Conservation (phyloP, 2,329 filamentous ascomycete genomes). For the Curvularia sp. region DNA sequence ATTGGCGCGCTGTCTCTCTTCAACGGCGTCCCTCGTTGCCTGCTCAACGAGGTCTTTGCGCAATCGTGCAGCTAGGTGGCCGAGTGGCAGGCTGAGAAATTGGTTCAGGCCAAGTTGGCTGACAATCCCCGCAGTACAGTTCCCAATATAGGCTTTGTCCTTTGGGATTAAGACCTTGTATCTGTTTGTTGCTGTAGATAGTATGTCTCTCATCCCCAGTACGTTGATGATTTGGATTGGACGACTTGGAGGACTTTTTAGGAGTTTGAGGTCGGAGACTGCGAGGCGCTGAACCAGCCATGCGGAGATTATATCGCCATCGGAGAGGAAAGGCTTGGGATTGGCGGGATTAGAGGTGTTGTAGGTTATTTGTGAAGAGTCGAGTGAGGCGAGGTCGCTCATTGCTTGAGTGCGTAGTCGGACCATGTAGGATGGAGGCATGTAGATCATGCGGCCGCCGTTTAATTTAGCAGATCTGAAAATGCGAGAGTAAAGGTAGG, state of each 20-base stretch:
- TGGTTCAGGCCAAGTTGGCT: slow-evolving; percentile 21
- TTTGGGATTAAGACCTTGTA: slow-evolving; percentile 21
- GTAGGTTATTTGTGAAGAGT: slow-evolving; percentile 8
- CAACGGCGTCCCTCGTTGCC: slow-evolving; percentile 24
- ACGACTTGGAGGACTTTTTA: slow-evolving; percentile 5
- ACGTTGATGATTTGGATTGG: slow-evolving; percentile 35
- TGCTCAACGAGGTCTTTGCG: slow-evolving; percentile 30
- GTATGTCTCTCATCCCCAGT: slow-evolving; percentile 32
- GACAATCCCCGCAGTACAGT: slow-evolving; percentile 14
- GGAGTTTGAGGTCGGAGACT: slow-evolving; percentile 14
- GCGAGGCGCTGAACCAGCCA: slow-evolving; percentile 23
- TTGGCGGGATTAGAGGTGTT: slow-evolving; percentile 7
- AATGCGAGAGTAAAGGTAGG: slow-evolving; percentile 21
- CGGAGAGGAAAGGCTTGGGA: slow-evolving; percentile 28
- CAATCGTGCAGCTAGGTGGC: slow-evolving; percentile 32
- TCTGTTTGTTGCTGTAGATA: slow-evolving; percentile 12
- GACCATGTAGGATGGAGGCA: slow-evolving; percentile 27
- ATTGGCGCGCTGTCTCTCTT: slow-evolving; percentile 13
- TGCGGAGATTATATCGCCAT: slow-evolving; percentile 29
- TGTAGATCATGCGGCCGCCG: slow-evolving; percentile 16
- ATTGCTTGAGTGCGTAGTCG: slow-evolving; percentile 5
- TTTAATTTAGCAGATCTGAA: slow-evolving; percentile 12
- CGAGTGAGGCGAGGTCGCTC: slow-evolving; percentile 9
- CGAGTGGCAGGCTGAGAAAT: slow-evolving; percentile 26
- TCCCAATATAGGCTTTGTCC: slow-evolving; percentile 26